Conservation (phyloP, 768 basidiomycete species). For the Russula emetica region DNA sequence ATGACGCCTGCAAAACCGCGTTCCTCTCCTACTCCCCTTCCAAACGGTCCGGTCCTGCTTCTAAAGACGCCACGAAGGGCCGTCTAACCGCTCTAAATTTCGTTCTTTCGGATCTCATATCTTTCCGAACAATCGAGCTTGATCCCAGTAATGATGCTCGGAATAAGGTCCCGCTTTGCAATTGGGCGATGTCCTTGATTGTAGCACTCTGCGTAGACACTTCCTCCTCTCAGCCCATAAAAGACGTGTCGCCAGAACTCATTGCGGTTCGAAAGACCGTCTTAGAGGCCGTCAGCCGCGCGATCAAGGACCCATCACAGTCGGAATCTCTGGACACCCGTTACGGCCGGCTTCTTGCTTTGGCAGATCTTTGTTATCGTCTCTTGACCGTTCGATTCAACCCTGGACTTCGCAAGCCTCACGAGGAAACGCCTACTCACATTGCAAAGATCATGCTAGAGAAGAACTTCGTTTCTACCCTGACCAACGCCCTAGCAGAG, state of each 20-base stretch:
- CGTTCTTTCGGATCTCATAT: constrained; percentile 77
- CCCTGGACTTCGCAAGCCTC: constrained; percentile 46
- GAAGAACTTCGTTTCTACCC: constrained; percentile 87
- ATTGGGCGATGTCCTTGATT: constrained; percentile 86
- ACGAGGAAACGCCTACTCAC: constrained; percentile 77
- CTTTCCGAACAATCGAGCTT: constrained; percentile 68
- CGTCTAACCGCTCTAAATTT: constrained; percentile 68
- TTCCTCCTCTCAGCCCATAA: constrained; percentile 56
- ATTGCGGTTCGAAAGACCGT: constrained; percentile 90
- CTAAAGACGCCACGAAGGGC: constrained; percentile 65
- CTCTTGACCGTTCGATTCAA: constrained; percentile 78
- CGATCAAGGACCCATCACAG: constrained; percentile 72
- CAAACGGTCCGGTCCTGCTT: constrained; percentile 51
- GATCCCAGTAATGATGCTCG: constrained; percentile 53
- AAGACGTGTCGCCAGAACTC: constrained; percentile 74
- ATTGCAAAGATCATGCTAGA: constrained; percentile 98
- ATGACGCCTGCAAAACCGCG: constrained; percentile 83
- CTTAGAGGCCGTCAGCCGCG: constrained; percentile 80
- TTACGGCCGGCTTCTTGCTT: constrained; percentile 84
- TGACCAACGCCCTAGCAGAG: constrained; percentile 86
- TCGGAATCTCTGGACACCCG: constrained; percentile 59
- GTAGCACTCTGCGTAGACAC: constrained; percentile 93
- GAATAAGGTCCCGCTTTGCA: constrained; percentile 60
- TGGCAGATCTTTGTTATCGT: constrained; percentile 84
- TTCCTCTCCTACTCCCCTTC: constrained; percentile 78